Percentiles rank a stretch among this genome's conserved stretches.
Evolutionary conservation across 108 stramenopile genomes (phyloP).

Genomic region (Cyclotella choctawhatcheeana): DNA sequence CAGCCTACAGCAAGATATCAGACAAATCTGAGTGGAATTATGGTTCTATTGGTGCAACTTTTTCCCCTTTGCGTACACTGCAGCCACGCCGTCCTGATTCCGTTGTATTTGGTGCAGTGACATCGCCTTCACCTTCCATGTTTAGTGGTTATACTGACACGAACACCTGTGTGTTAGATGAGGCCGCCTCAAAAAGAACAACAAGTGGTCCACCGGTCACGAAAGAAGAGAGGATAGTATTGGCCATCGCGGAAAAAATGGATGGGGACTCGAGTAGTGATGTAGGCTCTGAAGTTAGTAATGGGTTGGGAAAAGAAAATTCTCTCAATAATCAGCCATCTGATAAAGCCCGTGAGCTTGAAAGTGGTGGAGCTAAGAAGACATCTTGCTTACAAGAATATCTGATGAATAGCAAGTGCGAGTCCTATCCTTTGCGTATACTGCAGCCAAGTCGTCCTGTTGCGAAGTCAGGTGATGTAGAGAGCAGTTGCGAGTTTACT

Average conservation of each 20-base stretch:
- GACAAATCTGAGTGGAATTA: slow-evolving; percentile 13
- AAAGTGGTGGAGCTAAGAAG: neutral
- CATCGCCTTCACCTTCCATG: slow-evolving; percentile 9
- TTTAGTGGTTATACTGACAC: slow-evolving; percentile 9
- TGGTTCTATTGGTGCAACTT: slow-evolving; percentile 25
- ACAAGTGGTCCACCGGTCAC: neutral
- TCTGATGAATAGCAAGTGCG: neutral
- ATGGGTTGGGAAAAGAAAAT: neutral
- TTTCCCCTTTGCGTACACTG: neutral
- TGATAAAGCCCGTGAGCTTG: neutral
- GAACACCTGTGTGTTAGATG: no score
- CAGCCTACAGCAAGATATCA: neutral
- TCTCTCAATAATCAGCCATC: neutral
- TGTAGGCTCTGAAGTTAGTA: neutral
- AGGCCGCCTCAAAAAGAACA: no score
- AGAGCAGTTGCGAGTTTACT: no score
- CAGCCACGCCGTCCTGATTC: slow-evolving; percentile 6
- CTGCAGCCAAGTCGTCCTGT: no score
- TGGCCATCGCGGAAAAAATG: slow-evolving; percentile 13
- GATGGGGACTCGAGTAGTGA: neutral
- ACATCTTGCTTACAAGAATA: neutral
- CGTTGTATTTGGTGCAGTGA: slow-evolving; percentile 3
- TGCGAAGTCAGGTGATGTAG: no score
- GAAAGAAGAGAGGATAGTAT: neutral
- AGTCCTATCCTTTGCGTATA: no score